Evolutionary conservation across 345 rosid genomes (phyloP), one percentile per base, ranked within the genome.

Genomic region (Salix udensis): DNA sequence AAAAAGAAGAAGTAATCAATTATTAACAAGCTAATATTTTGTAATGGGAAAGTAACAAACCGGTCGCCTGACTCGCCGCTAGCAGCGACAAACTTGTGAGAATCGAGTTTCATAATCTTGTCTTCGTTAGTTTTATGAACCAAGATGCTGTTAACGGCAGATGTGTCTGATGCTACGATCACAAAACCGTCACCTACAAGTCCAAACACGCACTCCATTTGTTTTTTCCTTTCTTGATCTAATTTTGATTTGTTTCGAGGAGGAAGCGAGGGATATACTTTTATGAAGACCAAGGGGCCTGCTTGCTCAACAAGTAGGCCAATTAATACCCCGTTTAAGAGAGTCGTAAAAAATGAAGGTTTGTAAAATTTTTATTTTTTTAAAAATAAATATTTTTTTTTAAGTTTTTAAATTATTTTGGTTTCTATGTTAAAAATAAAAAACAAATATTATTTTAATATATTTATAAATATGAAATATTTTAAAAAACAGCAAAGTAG

Each of bases 51-150:
- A 13, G 48, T 39, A 23, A 37, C 28, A 10, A 6, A 93, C 97
- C 97, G 83, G 82, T 95, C 98, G 64, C 98, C 98, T 46, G 99
- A 84, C 88, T 93, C 98, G 30, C 99, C 99, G 73, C 98, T 93
- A 34, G 98, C 98, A 72, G 98, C 99, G 80, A 91, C 70, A 78
- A 96, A 97, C 87, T 93, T 96, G 87, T 93, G 97, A 55, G 97
- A 93, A 71, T 96, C 99, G 75, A 96, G 99, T 42, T 68, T 37
- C 98, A 96, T 96, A 89, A 96, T 92, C 86, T 96, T 96, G 88
- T 93, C 99, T 78, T 96, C 99, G 73, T 96, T 87, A 65, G 94
- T 87, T 83, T 96, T 93, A 87, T 96, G 99, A 15, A 93, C 91
- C 36, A 96, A 86, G 58, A 96, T 93, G 83, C 98, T 96, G 86